Percentiles rank a stretch among this genome's conserved stretches.
Conservation (phyloP, 78 protist genomes). For the Diacronema lutheri region DNA sequence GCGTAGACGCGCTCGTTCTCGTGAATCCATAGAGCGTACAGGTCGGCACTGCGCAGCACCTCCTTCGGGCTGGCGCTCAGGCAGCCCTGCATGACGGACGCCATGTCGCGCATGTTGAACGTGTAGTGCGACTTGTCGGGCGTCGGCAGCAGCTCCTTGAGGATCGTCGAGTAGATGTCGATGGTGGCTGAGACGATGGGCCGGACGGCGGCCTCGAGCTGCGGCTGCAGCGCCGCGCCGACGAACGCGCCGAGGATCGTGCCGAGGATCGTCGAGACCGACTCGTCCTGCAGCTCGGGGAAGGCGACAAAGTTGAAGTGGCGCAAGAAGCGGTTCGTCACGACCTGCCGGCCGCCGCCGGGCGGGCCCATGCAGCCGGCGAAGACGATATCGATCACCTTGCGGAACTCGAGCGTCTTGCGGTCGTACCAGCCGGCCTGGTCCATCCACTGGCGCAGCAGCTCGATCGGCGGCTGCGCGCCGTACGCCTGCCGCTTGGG, state of each 20-base stretch:
- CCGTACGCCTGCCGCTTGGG: slow-evolving; percentile 73
- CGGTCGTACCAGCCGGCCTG: slow-evolving; percentile 72
- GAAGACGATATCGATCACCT: slow-evolving; percentile 50
- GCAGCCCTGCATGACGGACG: slow-evolving; percentile 69
- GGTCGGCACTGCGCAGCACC: background rate
- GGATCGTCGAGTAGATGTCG: slow-evolving; percentile 59
- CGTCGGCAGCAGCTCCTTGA: slow-evolving; percentile 77
- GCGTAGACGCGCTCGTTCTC: slow-evolving; percentile 81
- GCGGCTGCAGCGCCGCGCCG: background rate
- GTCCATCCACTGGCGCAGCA: slow-evolving; percentile 66
- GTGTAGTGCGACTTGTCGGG: slow-evolving; percentile 89
- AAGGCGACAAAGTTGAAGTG: slow-evolving; percentile 79
- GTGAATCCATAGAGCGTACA: slow-evolving; percentile 78
- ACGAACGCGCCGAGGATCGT: slow-evolving; percentile 40
- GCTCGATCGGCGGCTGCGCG: slow-evolving; percentile 84
- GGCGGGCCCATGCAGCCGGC: slow-evolving; percentile 85
- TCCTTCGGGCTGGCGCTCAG: slow-evolving; percentile 6
- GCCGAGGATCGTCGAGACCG: slow-evolving; percentile 51
- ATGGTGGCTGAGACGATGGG: slow-evolving; percentile 37
- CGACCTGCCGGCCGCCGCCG: slow-evolving; percentile 76
- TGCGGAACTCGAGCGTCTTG: slow-evolving; percentile 39
- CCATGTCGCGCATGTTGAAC: slow-evolving; percentile 89
- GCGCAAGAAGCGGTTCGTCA: slow-evolving; percentile 75
- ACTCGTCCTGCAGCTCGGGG: slow-evolving; percentile 55
- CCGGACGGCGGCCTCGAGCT: background rate